phyloP scores from a whole-genome alignment of 2,329 filamentous ascomycete species.

The Fusarium tricinctum region DNA sequence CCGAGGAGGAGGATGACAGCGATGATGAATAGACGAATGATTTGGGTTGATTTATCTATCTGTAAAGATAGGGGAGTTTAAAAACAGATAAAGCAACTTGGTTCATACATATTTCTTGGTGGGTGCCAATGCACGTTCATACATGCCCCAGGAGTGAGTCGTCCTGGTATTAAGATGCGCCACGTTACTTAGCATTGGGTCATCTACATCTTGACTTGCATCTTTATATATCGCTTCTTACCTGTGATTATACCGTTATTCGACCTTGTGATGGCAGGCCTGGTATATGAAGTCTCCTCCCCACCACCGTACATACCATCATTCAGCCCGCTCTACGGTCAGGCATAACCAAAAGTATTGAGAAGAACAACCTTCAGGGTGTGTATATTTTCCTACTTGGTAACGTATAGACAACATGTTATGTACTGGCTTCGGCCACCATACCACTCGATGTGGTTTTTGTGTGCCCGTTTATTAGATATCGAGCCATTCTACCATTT shows the following conservation, averaged over 20 bases:
- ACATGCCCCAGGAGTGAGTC: too few relatives aligned
- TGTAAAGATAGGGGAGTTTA: conserved; percentile 30
- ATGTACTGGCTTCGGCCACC: neutral
- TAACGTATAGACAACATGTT: neutral
- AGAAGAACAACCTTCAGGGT: neutral
- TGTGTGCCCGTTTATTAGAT: too few relatives aligned
- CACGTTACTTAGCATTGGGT: neutral
- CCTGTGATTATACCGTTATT: neutral
- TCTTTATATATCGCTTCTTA: neutral
- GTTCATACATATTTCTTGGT: neutral
- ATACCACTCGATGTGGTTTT: too few relatives aligned
- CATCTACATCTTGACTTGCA: neutral
- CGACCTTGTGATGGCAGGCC: neutral
- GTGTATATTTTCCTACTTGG: neutral
- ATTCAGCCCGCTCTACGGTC: too few relatives aligned
- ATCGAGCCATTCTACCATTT: too few relatives aligned
- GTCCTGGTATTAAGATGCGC: neutral
- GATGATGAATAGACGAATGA: conserved; percentile 48
- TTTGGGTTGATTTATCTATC: conserved; percentile 12
- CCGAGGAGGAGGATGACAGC: conserved; percentile 78
- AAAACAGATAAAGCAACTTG: conserved; percentile 33
- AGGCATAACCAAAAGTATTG: neutral
- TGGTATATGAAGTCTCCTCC: neutral
- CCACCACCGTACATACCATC: neutral
- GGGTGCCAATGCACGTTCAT: neutral